Conservation (phyloP, 495 filamentous ascomycete species). For the Aspergillus conjunctus region DNA sequence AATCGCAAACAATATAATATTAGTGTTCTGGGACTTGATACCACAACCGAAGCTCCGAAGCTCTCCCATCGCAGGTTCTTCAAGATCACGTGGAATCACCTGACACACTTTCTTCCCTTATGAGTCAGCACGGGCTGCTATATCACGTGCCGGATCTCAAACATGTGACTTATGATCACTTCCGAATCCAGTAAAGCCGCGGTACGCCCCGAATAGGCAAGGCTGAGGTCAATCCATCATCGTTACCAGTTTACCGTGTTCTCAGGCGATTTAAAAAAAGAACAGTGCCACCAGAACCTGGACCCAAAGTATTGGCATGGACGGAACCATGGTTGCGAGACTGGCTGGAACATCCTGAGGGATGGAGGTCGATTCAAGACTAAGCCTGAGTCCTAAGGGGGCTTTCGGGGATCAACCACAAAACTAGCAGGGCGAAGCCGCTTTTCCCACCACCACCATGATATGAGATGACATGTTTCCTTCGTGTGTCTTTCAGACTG, state of each 20-base stretch:
- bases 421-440: neutral
- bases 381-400: neutral
- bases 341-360: constrained; percentile 5
- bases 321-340: constrained; percentile 20
- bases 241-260: constrained; percentile 12
- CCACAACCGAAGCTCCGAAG: constrained; percentile 27
- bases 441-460: constrained; percentile 4
- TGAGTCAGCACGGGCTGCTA: neutral
- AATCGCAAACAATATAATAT: constrained; percentile 1
- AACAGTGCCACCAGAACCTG: constrained; percentile 16
- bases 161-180: neutral
- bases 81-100: constrained; percentile 24
- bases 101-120: constrained; percentile 8
- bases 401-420: constrained; percentile 9
- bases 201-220: neutral
- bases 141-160: neutral
- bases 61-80: constrained; percentile 42
- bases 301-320: constrained; percentile 15
- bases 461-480: constrained; percentile 1
- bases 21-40: constrained; percentile 16
- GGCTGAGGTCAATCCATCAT: neutral
- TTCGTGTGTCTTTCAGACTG: neutral
- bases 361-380: neutral
- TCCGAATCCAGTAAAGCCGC: constrained; percentile 10
- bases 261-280: constrained; percentile 27